Percentiles rank a stretch among this genome's conserved stretches.
Conservation (phyloP, 228 moss, liverwort and hornwort species). For the Sphagnum fallax region DNA sequence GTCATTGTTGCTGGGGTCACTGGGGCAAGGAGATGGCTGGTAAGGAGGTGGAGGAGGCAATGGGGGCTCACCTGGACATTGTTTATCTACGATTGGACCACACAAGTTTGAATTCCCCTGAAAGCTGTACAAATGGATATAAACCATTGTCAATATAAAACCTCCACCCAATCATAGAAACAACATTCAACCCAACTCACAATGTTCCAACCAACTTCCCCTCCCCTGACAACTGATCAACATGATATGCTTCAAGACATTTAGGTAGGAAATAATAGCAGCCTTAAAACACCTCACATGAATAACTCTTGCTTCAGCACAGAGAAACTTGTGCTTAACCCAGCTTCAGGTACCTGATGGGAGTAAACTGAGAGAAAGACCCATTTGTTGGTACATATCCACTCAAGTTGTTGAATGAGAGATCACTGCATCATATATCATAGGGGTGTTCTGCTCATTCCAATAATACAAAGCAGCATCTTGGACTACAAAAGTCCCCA, state of each 20-base stretch:
- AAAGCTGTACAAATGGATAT: slow-evolving; percentile 28
- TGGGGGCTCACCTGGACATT: slow-evolving; percentile 79
- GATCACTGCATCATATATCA: slow-evolving; percentile 50
- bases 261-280: too few relatives aligned
- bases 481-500: not conserved
- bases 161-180: not conserved
- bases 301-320: too few relatives aligned
- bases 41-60: slow-evolving; percentile 49
- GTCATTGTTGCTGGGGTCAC: not conserved
- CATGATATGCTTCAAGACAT: too few relatives aligned
- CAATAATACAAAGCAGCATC: not conserved
- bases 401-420: slow-evolving; percentile 71
- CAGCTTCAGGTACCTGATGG: slow-evolving; percentile 23
- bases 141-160: not conserved
- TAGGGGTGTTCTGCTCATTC: not conserved
- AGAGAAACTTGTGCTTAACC: not conserved
- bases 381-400: slow-evolving; percentile 49
- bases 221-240: too few relatives aligned
- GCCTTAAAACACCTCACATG: too few relatives aligned
- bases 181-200: not conserved
- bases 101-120: slow-evolving; percentile 48
- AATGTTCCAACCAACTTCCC: too few relatives aligned
- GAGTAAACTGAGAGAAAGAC: slow-evolving; percentile 39
- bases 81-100: slow-evolving; percentile 55
- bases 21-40: slow-evolving; percentile 23